phyloP scores from a whole-genome alignment of 768 basidiomycete species.

The Phlebiopsis flavidoalba region DNA sequence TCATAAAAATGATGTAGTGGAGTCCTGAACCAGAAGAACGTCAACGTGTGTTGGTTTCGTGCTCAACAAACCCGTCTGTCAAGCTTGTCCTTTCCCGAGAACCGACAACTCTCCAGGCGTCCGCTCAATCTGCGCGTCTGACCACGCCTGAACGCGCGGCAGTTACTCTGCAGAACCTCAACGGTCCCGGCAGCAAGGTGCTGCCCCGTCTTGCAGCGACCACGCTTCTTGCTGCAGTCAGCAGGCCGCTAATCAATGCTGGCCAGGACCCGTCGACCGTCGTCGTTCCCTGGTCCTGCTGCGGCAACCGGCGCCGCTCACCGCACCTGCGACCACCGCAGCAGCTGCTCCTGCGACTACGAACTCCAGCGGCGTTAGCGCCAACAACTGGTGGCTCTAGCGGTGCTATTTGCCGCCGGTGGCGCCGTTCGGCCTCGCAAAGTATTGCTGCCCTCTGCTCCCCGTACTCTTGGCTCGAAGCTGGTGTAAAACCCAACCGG shows the following conservation, averaged over 20 bases:
- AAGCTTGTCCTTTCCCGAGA: slow-evolving; percentile 40
- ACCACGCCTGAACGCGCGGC: slow-evolving; percentile 48
- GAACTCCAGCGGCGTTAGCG: slow-evolving; percentile 1
- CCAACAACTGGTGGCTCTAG: not conserved
- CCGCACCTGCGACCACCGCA: slow-evolving; percentile 1
- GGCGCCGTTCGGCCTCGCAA: slow-evolving; percentile 2
- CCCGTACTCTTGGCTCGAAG: slow-evolving; percentile 50
- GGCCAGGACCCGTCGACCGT: slow-evolving; percentile 8
- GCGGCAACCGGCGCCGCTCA: not conserved
- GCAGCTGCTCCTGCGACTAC: slow-evolving; percentile 5
- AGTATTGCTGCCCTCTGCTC: slow-evolving; percentile 45
- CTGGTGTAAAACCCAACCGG: slow-evolving; percentile 62
- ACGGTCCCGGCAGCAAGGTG: slow-evolving; percentile 48
- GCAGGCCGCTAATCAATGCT: slow-evolving; percentile 19
- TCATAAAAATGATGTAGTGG: not conserved
- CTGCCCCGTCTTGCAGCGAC: slow-evolving; percentile 66
- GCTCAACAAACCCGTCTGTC: slow-evolving; percentile 27
- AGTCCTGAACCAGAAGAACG: slow-evolving; percentile 23
- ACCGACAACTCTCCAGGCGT: slow-evolving; percentile 24
- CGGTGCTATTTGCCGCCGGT: slow-evolving; percentile 1
- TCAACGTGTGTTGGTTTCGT: slow-evolving; percentile 26
- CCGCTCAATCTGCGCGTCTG: slow-evolving; percentile 40
- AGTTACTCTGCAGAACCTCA: slow-evolving; percentile 68
- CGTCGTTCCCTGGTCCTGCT: slow-evolving; percentile 5
- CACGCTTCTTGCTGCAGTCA: slow-evolving; percentile 35